Evolutionary conservation across 257 asterid species (phyloP).

Genomic region (Salvia hispanica): DNA sequence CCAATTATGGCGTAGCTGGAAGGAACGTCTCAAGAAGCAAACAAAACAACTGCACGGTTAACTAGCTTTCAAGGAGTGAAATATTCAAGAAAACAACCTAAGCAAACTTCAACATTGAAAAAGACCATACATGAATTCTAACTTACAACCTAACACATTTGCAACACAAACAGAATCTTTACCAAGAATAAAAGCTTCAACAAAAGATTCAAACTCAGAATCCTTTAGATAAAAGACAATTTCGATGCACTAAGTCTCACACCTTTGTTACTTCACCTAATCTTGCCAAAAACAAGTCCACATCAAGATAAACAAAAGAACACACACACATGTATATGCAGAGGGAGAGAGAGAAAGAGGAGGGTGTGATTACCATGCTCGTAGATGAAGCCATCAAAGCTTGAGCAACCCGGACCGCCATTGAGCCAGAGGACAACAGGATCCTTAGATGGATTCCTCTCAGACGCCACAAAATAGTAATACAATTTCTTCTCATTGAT

Average conservation of each 20-base stretch:
- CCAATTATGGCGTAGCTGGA: no score
- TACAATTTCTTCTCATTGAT: slow-evolving; percentile 73
- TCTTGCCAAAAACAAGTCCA: neutral
- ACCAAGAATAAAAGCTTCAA: slow-evolving; percentile 2
- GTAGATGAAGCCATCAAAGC: slow-evolving; percentile 95
- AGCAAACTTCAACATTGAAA: no score
- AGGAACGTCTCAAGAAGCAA: slow-evolving; percentile 1
- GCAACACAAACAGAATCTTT: slow-evolving; percentile 4
- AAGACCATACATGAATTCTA: neutral
- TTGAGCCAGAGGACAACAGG: slow-evolving; percentile 97
- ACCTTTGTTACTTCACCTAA: neutral
- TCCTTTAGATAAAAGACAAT: slow-evolving; percentile 5
- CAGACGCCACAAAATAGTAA: slow-evolving; percentile 90
- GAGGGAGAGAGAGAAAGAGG: no score
- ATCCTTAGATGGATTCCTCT: slow-evolving; percentile 65
- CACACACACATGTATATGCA: neutral
- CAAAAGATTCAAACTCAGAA: slow-evolving; percentile 4
- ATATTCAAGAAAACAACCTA: no score
- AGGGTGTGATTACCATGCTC: slow-evolving; percentile 95
- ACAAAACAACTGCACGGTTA: neutral
- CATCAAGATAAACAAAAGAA: no score
- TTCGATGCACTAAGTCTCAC: slow-evolving; percentile 9
- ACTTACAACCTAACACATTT: slow-evolving; percentile 5
- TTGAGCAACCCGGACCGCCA: slow-evolving; percentile 99
- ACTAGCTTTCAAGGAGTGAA: no score